These are phyloP conservation scores for Colletotrichum eremochloae DNA, from an alignment of 2,329 filamentous ascomycete genomes.

Conservation along the genomic window DNA sequence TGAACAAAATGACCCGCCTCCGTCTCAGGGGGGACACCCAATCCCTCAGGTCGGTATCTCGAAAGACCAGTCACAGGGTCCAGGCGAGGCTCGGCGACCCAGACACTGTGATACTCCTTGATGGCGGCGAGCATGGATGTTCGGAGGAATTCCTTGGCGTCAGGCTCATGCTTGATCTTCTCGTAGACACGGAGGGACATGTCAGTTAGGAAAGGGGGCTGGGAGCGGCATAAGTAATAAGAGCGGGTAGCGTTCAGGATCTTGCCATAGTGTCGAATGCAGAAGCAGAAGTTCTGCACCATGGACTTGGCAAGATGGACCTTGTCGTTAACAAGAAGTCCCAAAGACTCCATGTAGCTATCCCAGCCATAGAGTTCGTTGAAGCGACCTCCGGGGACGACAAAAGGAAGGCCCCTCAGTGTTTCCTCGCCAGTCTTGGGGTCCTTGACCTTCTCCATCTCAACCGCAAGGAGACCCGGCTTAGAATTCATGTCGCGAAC, in stretches of 20 bases:
- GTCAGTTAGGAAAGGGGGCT: slow-evolving; percentile 96
- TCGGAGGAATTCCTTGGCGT: slow-evolving; percentile 83
- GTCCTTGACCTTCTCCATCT: slow-evolving; percentile 82
- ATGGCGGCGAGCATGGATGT: slow-evolving; percentile 89
- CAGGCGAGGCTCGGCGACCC: slow-evolving; percentile 82
- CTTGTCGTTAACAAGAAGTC: slow-evolving; percentile 86
- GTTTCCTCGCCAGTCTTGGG: slow-evolving; percentile 77
- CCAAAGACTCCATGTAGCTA: slow-evolving; percentile 97
- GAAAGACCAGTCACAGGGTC: slow-evolving; percentile 85
- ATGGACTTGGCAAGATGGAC: slow-evolving; percentile 92
- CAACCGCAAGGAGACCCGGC: slow-evolving; percentile 90
- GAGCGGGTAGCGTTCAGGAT: slow-evolving; percentile 97
- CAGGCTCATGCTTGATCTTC: slow-evolving; percentile 88
- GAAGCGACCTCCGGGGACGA: slow-evolving; percentile 97
- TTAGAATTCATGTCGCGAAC: slow-evolving; percentile 87
- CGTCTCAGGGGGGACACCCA: slow-evolving; percentile 91
- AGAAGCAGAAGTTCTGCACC: slow-evolving; percentile 97
- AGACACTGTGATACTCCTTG: slow-evolving; percentile 95
- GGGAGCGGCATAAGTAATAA: slow-evolving; percentile 94
- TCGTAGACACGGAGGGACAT: slow-evolving; percentile 97
- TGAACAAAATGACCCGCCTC: slow-evolving; percentile 90
- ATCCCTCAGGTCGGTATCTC: slow-evolving; percentile 84
- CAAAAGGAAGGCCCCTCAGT: slow-evolving; percentile 87
- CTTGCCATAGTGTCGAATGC: slow-evolving; percentile 98
- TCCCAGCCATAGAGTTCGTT: slow-evolving; percentile 99